These are phyloP conservation scores for Wickerhamiella musiphila DNA, from an alignment of 805 yeast species.

Conservation along the genomic window DNA sequence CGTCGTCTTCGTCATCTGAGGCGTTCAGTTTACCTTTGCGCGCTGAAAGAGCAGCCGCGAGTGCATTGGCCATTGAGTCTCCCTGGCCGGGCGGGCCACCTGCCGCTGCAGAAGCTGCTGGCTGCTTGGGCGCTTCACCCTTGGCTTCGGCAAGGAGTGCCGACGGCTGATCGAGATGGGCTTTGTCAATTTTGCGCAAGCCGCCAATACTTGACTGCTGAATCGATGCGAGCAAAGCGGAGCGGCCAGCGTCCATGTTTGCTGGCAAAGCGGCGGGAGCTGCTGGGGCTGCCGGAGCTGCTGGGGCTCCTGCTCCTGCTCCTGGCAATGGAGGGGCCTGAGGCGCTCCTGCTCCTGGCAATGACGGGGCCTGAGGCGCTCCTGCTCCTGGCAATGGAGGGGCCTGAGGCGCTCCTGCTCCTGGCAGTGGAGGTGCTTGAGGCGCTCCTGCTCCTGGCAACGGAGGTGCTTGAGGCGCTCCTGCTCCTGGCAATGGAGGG, in stretches of 20 bases:
- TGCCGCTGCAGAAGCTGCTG: constrained; percentile 24
- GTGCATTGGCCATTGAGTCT: constrained; percentile 53
- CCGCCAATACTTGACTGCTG: constrained; percentile 59
- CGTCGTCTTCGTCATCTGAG: constrained; percentile 73
- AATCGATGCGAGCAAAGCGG: constrained; percentile 74
- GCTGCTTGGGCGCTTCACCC: constrained; percentile 33
- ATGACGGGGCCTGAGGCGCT: no score
- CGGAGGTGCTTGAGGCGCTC: constrained; percentile 11
- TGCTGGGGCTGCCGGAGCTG: constrained; percentile 26
- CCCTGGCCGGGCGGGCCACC: constrained; percentile 26
- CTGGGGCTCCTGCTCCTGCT: constrained; percentile 19
- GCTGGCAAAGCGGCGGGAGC: constrained; percentile 16
- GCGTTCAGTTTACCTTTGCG: constrained; percentile 69
- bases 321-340: constrained; percentile 19
- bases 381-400: constrained; percentile 18
- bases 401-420: constrained; percentile 17
- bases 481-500: constrained; percentile 9
- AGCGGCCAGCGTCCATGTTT: constrained; percentile 44
- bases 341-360: constrained; percentile 14
- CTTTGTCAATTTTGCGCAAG: constrained; percentile 63
- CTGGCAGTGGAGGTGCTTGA: constrained; percentile 19
- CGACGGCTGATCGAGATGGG: constrained; percentile 66
- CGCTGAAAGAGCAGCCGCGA: constrained; percentile 68
- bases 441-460: constrained; percentile 15
- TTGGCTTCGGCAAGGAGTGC: constrained; percentile 52